Conservation (phyloP, 129 eudicot genomes). For the Centaurea solstitialis region DNA sequence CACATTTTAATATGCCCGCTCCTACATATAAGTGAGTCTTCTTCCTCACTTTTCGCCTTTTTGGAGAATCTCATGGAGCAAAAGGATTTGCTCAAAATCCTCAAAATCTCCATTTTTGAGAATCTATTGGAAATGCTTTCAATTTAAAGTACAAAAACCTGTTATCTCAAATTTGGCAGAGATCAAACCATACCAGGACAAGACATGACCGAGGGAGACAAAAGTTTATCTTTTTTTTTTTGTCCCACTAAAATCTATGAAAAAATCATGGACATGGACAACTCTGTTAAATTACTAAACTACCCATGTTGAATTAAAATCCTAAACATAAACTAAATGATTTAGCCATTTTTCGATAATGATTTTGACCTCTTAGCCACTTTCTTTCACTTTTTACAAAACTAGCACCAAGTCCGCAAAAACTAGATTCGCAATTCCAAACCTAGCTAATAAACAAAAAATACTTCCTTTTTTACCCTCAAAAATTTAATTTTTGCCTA, state of each 20-base stretch:
- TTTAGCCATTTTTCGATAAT: too few species aligned
- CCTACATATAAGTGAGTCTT: too few species aligned
- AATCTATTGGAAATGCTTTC: background rate
- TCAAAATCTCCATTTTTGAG: background rate
- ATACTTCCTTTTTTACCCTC: too few species aligned
- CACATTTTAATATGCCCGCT: too few species aligned
- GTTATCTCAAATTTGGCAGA: background rate
- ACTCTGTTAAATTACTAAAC: background rate
- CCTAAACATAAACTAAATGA: background rate
- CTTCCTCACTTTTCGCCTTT: too few species aligned
- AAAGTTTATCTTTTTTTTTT: background rate
- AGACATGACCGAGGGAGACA: background rate
- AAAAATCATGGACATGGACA: background rate
- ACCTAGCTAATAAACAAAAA: too few species aligned
- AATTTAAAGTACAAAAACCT: background rate
- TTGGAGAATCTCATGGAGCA: background rate
- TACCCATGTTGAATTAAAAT: background rate
- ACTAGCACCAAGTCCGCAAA: too few species aligned
- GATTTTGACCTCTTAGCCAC: too few species aligned
- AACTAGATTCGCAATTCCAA: too few species aligned
- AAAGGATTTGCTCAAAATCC: background rate
- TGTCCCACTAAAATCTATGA: background rate
- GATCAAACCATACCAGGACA: background rate
- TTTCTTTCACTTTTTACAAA: too few species aligned
- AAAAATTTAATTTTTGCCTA: too few species aligned